Percentiles rank a stretch among this genome's conserved stretches.
phyloP scores from a whole-genome alignment of 305 asterid species.

The Coffea humblotiana region DNA sequence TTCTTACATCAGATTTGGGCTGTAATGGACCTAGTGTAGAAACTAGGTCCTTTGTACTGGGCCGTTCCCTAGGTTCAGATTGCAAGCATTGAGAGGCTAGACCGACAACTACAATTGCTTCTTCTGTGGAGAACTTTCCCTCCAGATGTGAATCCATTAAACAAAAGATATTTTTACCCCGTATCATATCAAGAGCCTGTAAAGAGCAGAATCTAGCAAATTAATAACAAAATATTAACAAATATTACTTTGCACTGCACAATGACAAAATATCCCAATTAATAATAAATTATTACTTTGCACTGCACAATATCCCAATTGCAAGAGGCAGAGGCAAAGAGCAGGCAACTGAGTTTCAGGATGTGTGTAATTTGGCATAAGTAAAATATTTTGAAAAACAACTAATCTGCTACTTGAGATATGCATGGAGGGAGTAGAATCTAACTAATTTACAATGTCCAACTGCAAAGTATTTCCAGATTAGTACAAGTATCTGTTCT shows the following conservation, averaged over 20 bases:
- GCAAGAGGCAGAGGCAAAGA: not conserved
- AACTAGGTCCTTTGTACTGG: conserved; percentile 78
- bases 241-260: not conserved
- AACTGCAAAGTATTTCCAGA: not conserved
- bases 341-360: not conserved
- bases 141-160: conserved; percentile 96
- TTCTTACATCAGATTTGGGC: conserved; percentile 72
- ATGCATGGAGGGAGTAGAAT: not conserved
- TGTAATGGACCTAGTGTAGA: conserved; percentile 76
- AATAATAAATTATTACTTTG: no score
- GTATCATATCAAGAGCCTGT: conserved; percentile 95
- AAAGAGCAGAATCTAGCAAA: conserved; percentile 22
- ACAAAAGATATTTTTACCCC: conserved; percentile 85
- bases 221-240: not conserved
- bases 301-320: not conserved
- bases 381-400: not conserved
- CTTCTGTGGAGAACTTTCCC: conserved; percentile 90
- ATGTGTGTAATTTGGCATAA: not conserved
- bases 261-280: not conserved
- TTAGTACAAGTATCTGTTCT: not conserved
- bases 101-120: conserved; percentile 87
- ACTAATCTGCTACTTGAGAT: not conserved
- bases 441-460: not conserved
- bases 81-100: conserved; percentile 95
- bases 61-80: conserved; percentile 95